Evolutionary conservation across 257 asterid genomes (phyloP).

Genomic region (Lavandula angustifolia): DNA sequence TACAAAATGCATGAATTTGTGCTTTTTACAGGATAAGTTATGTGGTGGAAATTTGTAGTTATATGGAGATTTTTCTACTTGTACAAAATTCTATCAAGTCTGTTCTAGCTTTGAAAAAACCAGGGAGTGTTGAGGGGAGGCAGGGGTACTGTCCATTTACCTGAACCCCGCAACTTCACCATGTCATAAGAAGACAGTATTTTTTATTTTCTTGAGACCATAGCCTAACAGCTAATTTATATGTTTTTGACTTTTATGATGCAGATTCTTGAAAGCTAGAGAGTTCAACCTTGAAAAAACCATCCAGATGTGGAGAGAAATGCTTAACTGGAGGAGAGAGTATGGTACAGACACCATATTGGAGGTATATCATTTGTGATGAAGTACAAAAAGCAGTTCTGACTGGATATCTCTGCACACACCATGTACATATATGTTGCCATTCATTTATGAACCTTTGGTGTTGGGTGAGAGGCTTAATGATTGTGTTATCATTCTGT

Average conservation of each 20-base stretch:
- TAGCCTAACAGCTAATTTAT: slow-evolving; percentile 12
- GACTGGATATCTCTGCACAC: slow-evolving; percentile 6
- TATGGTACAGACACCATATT: slow-evolving; percentile 86
- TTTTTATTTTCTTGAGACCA: slow-evolving; percentile 19
- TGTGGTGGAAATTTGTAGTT: not conserved
- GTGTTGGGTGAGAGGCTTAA: slow-evolving; percentile 8
- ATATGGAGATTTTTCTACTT: not conserved
- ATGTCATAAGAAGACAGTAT: not conserved
- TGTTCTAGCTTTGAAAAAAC: too few species aligned
- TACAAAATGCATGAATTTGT: slow-evolving; percentile 1
- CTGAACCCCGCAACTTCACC: not conserved
- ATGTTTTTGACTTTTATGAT: slow-evolving; percentile 23
- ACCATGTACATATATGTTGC: not conserved
- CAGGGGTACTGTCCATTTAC: not conserved
- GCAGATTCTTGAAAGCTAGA: slow-evolving; percentile 88
- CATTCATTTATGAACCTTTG: not conserved
- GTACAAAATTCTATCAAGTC: slow-evolving; percentile 1
- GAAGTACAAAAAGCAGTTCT: slow-evolving; percentile 7
- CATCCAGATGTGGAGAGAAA: slow-evolving; percentile 93
- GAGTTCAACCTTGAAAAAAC: slow-evolving; percentile 74
- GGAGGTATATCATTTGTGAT: slow-evolving; percentile 52
- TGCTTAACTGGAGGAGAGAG: slow-evolving; percentile 92
- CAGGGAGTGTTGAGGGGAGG: slow-evolving; percentile 9
- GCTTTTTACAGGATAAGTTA: not conserved
- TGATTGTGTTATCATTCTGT: not conserved